Conservation (phyloP, 306 rosid genomes). For the Trifolium dubium region DNA sequence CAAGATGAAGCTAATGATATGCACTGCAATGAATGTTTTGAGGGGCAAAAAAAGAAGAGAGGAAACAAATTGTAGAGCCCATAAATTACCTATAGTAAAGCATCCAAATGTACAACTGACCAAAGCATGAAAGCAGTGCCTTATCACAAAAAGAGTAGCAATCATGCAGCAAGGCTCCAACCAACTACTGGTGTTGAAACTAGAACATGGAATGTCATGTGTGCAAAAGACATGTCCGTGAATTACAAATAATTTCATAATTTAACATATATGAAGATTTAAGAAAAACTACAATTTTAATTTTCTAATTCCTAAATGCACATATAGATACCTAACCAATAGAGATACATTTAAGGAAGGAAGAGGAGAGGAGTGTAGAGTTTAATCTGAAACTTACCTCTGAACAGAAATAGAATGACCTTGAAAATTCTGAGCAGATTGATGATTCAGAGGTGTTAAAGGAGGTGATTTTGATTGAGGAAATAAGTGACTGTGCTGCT, state of each 20-base stretch:
- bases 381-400: slow-evolving; percentile 54
- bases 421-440: slow-evolving; percentile 41
- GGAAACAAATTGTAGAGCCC: slow-evolving; percentile 8
- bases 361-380: slow-evolving; percentile 1
- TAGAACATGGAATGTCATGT: slow-evolving; percentile 23
- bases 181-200: slow-evolving; percentile 22
- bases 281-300: slow-evolving; percentile 16
- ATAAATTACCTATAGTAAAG: neutral
- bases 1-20: slow-evolving; percentile 24
- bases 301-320: neutral
- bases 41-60: neutral
- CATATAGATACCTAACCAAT: slow-evolving; percentile 14
- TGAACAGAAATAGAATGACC: slow-evolving; percentile 48
- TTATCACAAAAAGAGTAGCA: slow-evolving; percentile 18
- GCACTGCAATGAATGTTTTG: neutral
- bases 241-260: slow-evolving; percentile 35
- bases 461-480: slow-evolving; percentile 49
- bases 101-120: slow-evolving; percentile 27
- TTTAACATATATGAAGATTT: neutral
- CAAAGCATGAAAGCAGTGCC: neutral
- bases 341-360: slow-evolving; percentile 11
- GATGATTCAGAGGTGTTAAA: slow-evolving; percentile 42
- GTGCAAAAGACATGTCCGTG: slow-evolving; percentile 23
- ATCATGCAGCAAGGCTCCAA: slow-evolving; percentile 3
- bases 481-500: slow-evolving; percentile 41